Evolutionary conservation across 805 yeast species (phyloP), one percentile per base, ranked within the genome.

Genomic region (Candida endomychidarum): DNA sequence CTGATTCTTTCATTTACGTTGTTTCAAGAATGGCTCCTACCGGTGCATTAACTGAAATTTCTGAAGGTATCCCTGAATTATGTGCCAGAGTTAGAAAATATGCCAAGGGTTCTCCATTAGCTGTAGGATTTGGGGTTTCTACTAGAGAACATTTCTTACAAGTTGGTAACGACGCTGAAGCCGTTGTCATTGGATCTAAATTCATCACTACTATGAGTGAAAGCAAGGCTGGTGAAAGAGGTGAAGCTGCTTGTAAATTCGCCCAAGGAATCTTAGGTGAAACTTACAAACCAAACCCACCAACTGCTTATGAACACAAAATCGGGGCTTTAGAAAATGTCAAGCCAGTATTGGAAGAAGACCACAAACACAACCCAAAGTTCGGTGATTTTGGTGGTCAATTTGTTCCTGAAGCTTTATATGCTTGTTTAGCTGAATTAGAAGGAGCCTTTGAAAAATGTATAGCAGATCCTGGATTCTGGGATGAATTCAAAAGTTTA

Each of bases 311-410:
- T 48, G 37, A 45, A 8, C 52, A 55, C 34, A 49, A 53, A 23
- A 37, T 34, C 3, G 37, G 43, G 22, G 35, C 33, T 16, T 37
- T 43, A 4, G 67, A 58, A 36, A 70, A 65, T 37, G 63, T 70
- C 30, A 50, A 57, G 10, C 62, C 68, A 11, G 50, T 65, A 7
- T 65, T 70, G 47, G 71, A 71, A 42, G 93, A 84, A 60, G 45
- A 48, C 4, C 93, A 85, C 57, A 76, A 78, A 47, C 85, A 77
- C 58, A 76, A 80, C 50, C 83, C 91, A 42, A 75, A 84, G 47
- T 91, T 91, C 54, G 99, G 98, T 56, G 89, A 81, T 36, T 95
- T 88, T 58, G 99, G 99, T 61, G 99, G 99, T 45, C 99, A 93
- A 70, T 93, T 88, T 58, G 99, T 93, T 28, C 99, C 99, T 27